These are phyloP conservation scores for Ascochyta lentis DNA, from an alignment of 2,329 filamentous ascomycete species.

Conservation along the genomic window DNA sequence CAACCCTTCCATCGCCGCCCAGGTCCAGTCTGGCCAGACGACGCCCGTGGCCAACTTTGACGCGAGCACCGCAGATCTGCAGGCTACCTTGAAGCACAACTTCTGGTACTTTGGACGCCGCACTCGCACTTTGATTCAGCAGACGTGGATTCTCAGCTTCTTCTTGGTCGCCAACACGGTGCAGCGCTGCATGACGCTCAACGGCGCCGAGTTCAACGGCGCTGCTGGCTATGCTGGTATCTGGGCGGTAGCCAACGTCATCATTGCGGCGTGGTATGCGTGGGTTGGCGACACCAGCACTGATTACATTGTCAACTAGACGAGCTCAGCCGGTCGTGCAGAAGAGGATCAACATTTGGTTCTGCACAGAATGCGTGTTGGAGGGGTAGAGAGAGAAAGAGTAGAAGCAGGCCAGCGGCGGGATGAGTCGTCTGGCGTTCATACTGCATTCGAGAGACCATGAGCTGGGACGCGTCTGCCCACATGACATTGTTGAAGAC, in stretches of 20 bases:
- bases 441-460: neutral
- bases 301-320: constrained; percentile 24
- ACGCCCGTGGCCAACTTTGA: constrained; percentile 66
- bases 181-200: constrained; percentile 71
- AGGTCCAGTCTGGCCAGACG: constrained; percentile 55
- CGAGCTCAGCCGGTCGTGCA: neutral
- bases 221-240: constrained; percentile 75
- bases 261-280: constrained; percentile 64
- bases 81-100: constrained; percentile 75
- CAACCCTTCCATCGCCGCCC: constrained; percentile 66
- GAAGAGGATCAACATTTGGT: neutral
- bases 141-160: constrained; percentile 58
- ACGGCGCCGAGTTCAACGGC: constrained; percentile 72
- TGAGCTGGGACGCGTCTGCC: neutral
- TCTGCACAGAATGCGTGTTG: neutral
- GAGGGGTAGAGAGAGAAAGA: neutral
- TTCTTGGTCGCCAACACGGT: constrained; percentile 63
- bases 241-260: constrained; percentile 71
- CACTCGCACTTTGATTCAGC: constrained; percentile 64
- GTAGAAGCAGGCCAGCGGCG: neutral
- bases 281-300: constrained; percentile 56
- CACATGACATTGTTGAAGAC: neutral
- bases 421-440: neutral
- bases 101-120: constrained; percentile 74
- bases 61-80: constrained; percentile 68